Evolutionary conservation across 768 basidiomycete genomes (phyloP).

Genomic region (Phlebiopsis gigantea): DNA sequence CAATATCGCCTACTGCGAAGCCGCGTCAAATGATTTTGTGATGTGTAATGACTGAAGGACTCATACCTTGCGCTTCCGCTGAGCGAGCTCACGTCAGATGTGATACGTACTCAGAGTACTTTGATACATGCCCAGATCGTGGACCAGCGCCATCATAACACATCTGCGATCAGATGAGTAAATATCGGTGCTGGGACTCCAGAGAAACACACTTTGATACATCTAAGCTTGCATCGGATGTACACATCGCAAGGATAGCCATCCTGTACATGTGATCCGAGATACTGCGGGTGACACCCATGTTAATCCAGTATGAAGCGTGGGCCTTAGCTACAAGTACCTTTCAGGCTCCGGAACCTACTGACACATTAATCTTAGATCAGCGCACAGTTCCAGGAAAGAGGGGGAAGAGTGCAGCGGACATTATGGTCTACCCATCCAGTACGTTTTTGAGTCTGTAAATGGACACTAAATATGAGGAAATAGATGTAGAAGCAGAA

Average conservation of each 20-base stretch:
- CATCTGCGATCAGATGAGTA: slow-evolving; percentile 40
- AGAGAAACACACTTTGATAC: slow-evolving; percentile 65
- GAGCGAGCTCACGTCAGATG: neutral
- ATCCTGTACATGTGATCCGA: slow-evolving; percentile 98
- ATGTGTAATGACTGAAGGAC: neutral
- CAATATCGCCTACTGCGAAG: slow-evolving; percentile 88
- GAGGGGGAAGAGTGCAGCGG: slow-evolving; percentile 17
- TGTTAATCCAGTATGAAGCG: neutral
- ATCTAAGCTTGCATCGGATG: slow-evolving; percentile 68
- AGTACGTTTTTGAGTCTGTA: slow-evolving; percentile 88
- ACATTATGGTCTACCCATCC: slow-evolving; percentile 91
- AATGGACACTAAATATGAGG: neutral
- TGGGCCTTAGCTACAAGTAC: slow-evolving; percentile 31
- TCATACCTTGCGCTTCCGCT: slow-evolving; percentile 74
- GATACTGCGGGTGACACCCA: slow-evolving; percentile 44
- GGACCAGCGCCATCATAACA: slow-evolving; percentile 86
- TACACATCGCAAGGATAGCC: slow-evolving; percentile 90
- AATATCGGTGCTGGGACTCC: too few relatives aligned
- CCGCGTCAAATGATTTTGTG: too few relatives aligned
- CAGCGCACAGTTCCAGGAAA: neutral
- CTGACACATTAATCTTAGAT: slow-evolving; percentile 1
- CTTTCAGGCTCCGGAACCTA: slow-evolving; percentile 85
- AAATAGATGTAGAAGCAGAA: too few relatives aligned
- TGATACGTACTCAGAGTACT: neutral
- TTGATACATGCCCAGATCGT: slow-evolving; percentile 54